Conservation (phyloP, 192 early-diverging fungal species). For the Backusella liffmaniae region DNA sequence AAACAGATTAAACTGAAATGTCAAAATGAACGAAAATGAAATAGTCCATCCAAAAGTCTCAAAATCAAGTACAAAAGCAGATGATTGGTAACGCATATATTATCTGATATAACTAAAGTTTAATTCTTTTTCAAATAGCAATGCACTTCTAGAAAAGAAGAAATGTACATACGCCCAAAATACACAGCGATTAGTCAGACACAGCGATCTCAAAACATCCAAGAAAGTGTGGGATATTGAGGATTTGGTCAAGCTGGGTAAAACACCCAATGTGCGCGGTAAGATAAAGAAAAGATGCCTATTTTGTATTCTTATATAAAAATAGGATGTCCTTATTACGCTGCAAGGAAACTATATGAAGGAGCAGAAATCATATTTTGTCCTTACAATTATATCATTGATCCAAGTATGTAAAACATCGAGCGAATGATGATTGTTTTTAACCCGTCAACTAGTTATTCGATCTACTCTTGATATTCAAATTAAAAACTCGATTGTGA, state of each 20-base stretch:
- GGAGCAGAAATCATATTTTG: constrained; percentile 59
- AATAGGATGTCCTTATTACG: constrained; percentile 57
- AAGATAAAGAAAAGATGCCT: not conserved
- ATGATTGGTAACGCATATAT: constrained; percentile 24
- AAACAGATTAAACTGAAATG: too few relatives aligned
- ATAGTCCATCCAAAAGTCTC: constrained; percentile 34
- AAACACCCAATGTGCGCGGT: not conserved
- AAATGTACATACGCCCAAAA: constrained; percentile 25
- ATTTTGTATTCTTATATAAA: too few relatives aligned
- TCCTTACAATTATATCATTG: constrained; percentile 67
- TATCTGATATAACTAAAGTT: too few relatives aligned
- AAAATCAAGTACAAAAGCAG: constrained; percentile 38
- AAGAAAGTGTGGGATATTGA: constrained; percentile 57
- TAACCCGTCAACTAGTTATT: constrained; percentile 27
- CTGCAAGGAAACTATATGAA: constrained; percentile 41
- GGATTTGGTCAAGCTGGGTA: constrained; percentile 48
- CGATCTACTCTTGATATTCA: constrained; percentile 48
- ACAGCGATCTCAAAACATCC: not conserved
- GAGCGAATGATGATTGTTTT: not conserved
- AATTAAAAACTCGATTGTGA: constrained; percentile 47
- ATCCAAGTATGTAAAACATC: constrained; percentile 41
- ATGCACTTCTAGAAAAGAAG: constrained; percentile 35
- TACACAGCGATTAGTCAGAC: constrained; percentile 12
- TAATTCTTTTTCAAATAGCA: not conserved
- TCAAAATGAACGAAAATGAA: too few relatives aligned